Conservation (phyloP, 192 early-diverging fungal species). For the Dissophora globulifera region DNA sequence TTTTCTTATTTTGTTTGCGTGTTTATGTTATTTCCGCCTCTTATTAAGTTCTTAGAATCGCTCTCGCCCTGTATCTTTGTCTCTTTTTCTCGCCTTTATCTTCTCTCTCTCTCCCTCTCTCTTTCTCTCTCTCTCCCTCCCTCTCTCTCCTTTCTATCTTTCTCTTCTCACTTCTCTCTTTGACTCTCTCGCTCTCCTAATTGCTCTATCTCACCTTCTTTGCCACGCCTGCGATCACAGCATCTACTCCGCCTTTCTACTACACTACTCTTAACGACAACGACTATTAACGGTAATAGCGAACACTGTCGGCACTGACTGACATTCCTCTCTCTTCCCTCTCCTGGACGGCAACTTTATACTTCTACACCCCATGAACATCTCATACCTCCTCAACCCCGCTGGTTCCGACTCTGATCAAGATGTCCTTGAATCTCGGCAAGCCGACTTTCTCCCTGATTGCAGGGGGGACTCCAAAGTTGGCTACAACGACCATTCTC, state of each 20-base stretch:
- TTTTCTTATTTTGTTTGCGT: not conserved
- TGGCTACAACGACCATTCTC: not conserved
- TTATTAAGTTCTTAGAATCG: too few relatives aligned
- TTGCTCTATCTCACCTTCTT: too few relatives aligned
- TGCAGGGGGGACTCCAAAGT: not conserved
- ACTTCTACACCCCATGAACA: constrained; percentile 9
- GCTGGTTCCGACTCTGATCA: constrained; percentile 17
- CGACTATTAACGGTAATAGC: too few relatives aligned
- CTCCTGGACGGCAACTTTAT: too few relatives aligned
- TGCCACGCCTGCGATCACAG: too few relatives aligned
- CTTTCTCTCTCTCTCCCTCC: not conserved
- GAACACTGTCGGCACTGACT: too few relatives aligned
- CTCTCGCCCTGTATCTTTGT: not conserved
- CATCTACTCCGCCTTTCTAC: too few relatives aligned
- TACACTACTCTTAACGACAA: too few relatives aligned
- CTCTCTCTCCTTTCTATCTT: not conserved
- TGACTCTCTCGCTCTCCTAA: too few relatives aligned
- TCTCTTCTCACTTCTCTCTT: not conserved
- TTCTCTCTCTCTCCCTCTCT: too few relatives aligned
- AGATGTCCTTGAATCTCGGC: constrained; percentile 1
- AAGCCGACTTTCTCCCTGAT: not conserved
- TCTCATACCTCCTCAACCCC: constrained; percentile 7
- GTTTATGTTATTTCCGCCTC: not conserved
- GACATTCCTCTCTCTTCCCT: too few relatives aligned
- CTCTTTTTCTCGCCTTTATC: not conserved